Evolutionary conservation across 768 basidiomycete genomes (phyloP).

Genomic region (Butyriboletus loyo): DNA sequence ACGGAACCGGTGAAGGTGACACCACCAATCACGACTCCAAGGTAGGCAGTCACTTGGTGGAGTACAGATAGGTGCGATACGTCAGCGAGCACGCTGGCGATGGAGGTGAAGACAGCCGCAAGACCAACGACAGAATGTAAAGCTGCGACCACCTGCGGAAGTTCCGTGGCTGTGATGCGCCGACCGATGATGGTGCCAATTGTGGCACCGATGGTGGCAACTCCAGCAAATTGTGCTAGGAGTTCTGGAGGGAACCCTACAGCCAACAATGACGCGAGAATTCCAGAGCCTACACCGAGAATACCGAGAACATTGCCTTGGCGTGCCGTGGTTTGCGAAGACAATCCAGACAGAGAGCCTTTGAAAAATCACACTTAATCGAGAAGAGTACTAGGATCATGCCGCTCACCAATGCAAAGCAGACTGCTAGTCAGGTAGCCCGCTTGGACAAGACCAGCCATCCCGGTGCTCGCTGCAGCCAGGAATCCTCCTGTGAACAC

Average conservation of each 20-base stretch:
- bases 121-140: constrained; percentile 88
- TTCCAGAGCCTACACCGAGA: constrained; percentile 78
- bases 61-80: constrained; percentile 64
- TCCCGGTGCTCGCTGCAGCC: constrained; percentile 77
- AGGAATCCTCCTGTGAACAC: constrained; percentile 84
- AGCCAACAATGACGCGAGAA: constrained; percentile 75
- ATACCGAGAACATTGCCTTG: constrained; percentile 90
- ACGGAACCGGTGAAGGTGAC: constrained; percentile 89
- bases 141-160: constrained; percentile 81
- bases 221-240: constrained; percentile 73
- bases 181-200: constrained; percentile 74
- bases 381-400: background rate
- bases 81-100: constrained; percentile 76
- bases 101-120: constrained; percentile 83
- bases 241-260: constrained; percentile 78
- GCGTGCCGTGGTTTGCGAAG: constrained; percentile 77
- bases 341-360: constrained; percentile 79
- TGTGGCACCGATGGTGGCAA: constrained; percentile 70
- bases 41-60: constrained; percentile 81
- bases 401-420: constrained; percentile 69
- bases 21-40: constrained; percentile 84
- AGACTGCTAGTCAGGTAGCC: constrained; percentile 83
- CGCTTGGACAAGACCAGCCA: constrained; percentile 83
- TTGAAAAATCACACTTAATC: background rate
- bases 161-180: constrained; percentile 82